These are phyloP conservation scores for Pythium coloratum DNA, from an alignment of 352 stramenopile genomes.

Conservation along the genomic window DNA sequence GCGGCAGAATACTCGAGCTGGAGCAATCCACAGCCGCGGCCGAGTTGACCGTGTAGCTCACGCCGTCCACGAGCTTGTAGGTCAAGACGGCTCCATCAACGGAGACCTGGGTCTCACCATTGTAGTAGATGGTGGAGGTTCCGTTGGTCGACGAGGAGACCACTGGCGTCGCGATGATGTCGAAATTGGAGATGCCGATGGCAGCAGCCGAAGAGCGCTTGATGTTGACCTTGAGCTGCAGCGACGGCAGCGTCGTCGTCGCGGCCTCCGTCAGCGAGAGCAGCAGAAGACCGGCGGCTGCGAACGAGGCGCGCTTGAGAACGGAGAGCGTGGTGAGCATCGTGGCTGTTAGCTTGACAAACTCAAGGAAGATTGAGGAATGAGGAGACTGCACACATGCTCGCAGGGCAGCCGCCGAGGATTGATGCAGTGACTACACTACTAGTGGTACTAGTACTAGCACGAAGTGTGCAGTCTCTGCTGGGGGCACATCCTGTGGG, in stretches of 20 bases:
- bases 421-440: slow-evolving; percentile 8
- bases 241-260: background rate
- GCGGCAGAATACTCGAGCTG: slow-evolving; percentile 14
- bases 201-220: background rate
- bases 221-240: background rate
- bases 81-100: slow-evolving; percentile 13
- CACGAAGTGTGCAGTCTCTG: too few species aligned
- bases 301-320: background rate
- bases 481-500: too few species aligned
- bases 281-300: background rate
- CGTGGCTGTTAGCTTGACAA: background rate
- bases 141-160: background rate
- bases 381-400: background rate
- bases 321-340: background rate
- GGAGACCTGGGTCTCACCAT: background rate
- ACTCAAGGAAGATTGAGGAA: background rate
- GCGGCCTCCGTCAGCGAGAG: background rate
- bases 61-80: slow-evolving; percentile 38
- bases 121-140: background rate
- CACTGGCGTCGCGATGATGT: slow-evolving; percentile 1
- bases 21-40: slow-evolving; percentile 1
- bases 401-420: slow-evolving; percentile 11
- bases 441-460: too few species aligned
- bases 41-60: slow-evolving; percentile 21
- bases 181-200: background rate